Evolutionary conservation across 345 rosid genomes (phyloP).

Genomic region (Clausena lansium): DNA sequence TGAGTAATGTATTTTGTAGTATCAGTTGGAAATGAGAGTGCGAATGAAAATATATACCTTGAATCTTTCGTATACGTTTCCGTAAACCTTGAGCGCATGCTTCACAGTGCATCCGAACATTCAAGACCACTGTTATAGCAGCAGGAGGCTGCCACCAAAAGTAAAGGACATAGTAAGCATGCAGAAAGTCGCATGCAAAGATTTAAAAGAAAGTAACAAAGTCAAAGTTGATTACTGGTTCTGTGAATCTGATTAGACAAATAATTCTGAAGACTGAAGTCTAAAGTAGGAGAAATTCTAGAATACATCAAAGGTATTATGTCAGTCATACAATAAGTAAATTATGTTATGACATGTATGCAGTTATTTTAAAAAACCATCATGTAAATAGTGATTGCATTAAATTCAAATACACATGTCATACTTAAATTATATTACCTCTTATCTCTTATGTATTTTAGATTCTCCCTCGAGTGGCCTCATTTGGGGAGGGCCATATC

Average conservation of each 20-base stretch:
- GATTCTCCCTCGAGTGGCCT: too few relatives aligned
- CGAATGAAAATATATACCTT: constrained; percentile 27
- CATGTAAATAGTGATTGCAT: too few relatives aligned
- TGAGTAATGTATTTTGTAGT: too few relatives aligned
- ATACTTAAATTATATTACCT: too few relatives aligned
- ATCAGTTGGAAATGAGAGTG: neutral
- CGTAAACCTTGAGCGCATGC: constrained; percentile 62
- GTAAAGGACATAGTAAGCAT: neutral
- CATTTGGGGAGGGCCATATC: neutral
- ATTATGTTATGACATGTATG: too few relatives aligned
- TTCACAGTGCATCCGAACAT: constrained; percentile 66
- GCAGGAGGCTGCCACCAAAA: constrained; percentile 44
- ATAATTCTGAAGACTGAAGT: neutral
- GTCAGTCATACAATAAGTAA: too few relatives aligned
- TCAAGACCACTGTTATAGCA: constrained; percentile 48
- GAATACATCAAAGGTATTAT: too few relatives aligned
- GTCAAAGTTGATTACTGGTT: neutral
- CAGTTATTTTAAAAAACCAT: too few relatives aligned
- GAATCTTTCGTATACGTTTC: constrained; percentile 46
- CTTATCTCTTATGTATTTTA: too few relatives aligned
- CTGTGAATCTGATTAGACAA: neutral
- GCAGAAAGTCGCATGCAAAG: neutral
- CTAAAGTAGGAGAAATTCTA: too few relatives aligned
- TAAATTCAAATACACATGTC: too few relatives aligned
- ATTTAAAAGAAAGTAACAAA: neutral